Evolutionary conservation across 257 asterid genomes (phyloP), one percentile per base, ranked within the genome.

Genomic region (Forsythia viridissima): DNA sequence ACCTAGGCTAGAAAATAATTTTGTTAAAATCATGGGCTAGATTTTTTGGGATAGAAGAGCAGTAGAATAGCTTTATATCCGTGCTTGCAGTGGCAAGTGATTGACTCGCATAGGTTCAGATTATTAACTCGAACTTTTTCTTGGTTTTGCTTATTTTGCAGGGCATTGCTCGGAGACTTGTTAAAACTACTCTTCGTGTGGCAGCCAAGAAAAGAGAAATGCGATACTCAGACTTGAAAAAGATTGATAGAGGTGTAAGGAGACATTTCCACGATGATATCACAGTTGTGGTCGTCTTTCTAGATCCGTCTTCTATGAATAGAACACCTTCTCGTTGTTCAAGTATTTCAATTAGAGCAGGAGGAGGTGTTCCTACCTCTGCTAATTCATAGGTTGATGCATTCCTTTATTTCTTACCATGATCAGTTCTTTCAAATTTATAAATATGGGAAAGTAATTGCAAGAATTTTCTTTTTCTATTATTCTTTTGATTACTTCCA

Each of bases 221-320:
- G 97, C 81, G 98, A 15, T 93, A 93, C 77, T 79, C 98, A 1
- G 98, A 96, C 83, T 80, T 96, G 69, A 93, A 93, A 91, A 93
- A 96, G 75, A 96, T 96, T 0, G 98, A 91, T 16, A 72, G 93
- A 67, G 99, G 99, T 0, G 93, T 96, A 59, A 90, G 98, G 87
- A 89, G 99, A 83, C 97, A 93, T 91, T 96, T 96, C 84, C 99
- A 96, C 15, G 99, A 96, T 20, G 99, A 96, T 81, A 92, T 96
- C 74, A 88, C 97, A 1, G 99, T 89, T 3, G 92, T 90, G 66
- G 96, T 93, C 6, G 90, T 93, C 76, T 93, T 87, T 76, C 74
- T 93, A 39, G 95, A 93, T 77, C 86, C 78, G 20, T 77, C 86
- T 68, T 77, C 88, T 12, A 18, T 77, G 57, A 88, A 73, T 51